Percentiles rank a stretch among this genome's conserved stretches.
Evolutionary conservation across 2,329 filamentous ascomycete species (phyloP).

Genomic region (Diaporthe sp.): DNA sequence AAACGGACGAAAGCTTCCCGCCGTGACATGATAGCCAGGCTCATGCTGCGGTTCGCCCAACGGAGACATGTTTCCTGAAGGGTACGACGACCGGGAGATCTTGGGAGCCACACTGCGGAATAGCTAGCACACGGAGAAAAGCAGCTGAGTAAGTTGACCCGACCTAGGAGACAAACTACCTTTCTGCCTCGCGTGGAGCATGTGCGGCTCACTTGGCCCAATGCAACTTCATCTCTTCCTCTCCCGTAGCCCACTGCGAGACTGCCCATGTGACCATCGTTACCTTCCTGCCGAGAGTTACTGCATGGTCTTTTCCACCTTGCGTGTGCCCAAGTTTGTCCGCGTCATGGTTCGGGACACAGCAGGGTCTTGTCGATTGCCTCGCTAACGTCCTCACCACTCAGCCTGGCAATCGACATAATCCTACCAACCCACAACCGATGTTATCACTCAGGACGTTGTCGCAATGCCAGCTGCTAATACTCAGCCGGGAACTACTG

Average conservation of each 20-base stretch:
- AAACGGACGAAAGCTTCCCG: not conserved
- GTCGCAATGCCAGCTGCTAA: constrained; percentile 5
- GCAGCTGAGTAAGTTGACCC: not conserved
- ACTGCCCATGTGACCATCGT: not conserved
- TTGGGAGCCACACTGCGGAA: constrained; percentile 12
- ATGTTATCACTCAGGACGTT: not conserved
- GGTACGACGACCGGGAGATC: not conserved
- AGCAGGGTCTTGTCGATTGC: not conserved
- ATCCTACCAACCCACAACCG: not conserved
- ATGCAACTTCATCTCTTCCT: not conserved
- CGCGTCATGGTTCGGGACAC: not conserved
- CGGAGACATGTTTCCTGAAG: constrained; percentile 5
- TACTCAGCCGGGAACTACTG: not conserved
- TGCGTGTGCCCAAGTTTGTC: not conserved
- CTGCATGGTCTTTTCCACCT: not conserved
- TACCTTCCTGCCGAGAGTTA: not conserved
- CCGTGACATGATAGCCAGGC: not conserved
- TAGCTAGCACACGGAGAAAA: not conserved
- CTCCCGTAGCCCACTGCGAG: not conserved
- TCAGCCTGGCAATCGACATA: not conserved
- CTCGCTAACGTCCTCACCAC: not conserved
- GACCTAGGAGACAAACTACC: not conserved
- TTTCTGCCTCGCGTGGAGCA: not conserved
- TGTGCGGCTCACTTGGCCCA: not conserved
- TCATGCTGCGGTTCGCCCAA: constrained; percentile 2